phyloP scores from a whole-genome alignment of 208 protist genomes.

The Acanthamoeba lenticulata region DNA sequence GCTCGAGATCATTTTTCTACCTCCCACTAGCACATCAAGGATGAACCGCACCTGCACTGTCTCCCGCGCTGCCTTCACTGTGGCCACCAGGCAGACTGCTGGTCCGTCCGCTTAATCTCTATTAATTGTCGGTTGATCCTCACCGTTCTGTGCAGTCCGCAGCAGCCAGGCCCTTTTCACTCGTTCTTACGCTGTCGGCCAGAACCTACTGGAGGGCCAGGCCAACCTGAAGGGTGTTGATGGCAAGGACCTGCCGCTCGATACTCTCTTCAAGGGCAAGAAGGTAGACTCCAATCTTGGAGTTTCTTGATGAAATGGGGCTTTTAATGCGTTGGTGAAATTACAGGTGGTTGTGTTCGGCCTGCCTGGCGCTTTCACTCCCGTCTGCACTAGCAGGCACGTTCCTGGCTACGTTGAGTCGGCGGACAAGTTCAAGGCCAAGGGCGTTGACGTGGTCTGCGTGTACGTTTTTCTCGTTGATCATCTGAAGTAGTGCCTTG shows the following conservation, averaged over 20 bases:
- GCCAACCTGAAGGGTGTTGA: constrained; percentile 50
- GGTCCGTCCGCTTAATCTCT: not conserved
- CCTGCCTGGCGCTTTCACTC: constrained; percentile 56
- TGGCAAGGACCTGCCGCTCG: constrained; percentile 51
- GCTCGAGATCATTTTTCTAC: no score
- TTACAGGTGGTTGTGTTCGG: constrained; percentile 60
- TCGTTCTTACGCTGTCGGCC: constrained; percentile 56
- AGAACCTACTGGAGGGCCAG: constrained; percentile 49
- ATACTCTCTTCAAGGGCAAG: constrained; percentile 53
- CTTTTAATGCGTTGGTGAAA: no score
- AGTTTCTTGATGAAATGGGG: no score
- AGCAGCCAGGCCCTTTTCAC: not conserved
- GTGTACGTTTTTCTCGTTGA: constrained; percentile 23
- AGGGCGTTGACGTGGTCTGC: constrained; percentile 61
- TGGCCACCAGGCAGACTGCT: not conserved
- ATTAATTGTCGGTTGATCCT: not conserved
- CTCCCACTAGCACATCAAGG: not conserved
- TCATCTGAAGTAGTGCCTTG: not conserved
- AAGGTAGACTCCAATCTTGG: not conserved
- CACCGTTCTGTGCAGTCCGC: not conserved
- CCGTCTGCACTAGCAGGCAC: constrained; percentile 64
- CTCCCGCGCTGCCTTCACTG: not conserved
- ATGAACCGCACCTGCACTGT: not conserved
- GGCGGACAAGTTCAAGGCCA: constrained; percentile 63
- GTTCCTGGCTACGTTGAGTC: constrained; percentile 38